Evolutionary conservation across 805 yeast genomes (phyloP), one percentile per base, ranked within the genome.

Genomic region (Lachancea waltii): DNA sequence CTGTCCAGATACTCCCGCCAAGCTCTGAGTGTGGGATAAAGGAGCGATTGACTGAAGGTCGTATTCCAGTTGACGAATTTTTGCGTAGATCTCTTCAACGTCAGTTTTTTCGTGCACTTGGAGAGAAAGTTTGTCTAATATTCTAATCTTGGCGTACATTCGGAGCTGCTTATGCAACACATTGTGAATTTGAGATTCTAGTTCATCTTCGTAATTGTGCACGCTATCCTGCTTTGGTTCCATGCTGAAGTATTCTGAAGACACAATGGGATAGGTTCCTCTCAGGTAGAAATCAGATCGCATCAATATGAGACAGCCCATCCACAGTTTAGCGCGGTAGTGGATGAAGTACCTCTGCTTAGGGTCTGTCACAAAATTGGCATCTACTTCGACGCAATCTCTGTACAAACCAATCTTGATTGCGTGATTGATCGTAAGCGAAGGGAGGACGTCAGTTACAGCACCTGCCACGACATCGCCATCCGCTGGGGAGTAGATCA

Each of bases 381-480:
- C 7, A 11, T 24, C 20, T 7, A 20, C 28, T 8, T 31, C 25
- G 9, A 36, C 30, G 26, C 40, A 30, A 25, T 36, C 40, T 24
- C 40, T 24, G 30, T 36, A 36, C 3, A 36, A 21, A 11, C 40
- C 40, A 8, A 36, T 30, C 26, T 30, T 36, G 5, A 36, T 19
- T 10, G 40, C 35, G 30, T 36, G 40, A 16, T 36, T 36, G 15
- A 25, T 25, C 7, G 30, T 31, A 7, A 30, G 19, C 10, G 35
- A 20, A 14, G 25, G n/a, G 3, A 36, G 31, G 28, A 18, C 30
- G 19, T 36, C 40, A 19, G 40, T 36, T 15, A 30, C 17, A 3
- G 40, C 30, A 9, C 26, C 31, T 7, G 40, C 33, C 25, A 30
- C 19, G n/a, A 36, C 17, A 9, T 36, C 40, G n/a, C 40, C 40